Evolutionary conservation across 148 eudicot genomes (phyloP).

Genomic region (Talinum fruticosum): DNA sequence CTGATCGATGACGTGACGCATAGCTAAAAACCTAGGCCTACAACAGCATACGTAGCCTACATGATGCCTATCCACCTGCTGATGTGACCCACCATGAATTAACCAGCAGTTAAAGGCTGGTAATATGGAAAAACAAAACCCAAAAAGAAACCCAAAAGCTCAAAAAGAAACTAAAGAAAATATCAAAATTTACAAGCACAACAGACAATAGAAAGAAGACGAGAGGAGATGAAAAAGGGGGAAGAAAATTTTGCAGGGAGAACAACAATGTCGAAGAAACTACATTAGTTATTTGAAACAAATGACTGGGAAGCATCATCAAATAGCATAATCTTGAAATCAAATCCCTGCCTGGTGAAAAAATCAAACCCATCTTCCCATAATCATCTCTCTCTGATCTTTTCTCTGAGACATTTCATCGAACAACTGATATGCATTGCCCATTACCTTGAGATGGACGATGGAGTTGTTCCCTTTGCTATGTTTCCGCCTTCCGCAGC

Average conservation of each 20-base stretch:
- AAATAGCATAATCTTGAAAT: neutral
- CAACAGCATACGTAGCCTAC: constrained; percentile 12
- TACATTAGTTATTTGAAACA: neutral
- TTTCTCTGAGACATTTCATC: neutral
- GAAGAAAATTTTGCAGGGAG: neutral
- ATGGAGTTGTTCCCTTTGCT: constrained; percentile 34
- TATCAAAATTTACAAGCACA: neutral
- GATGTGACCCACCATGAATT: constrained; percentile 68
- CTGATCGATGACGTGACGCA: constrained; percentile 35
- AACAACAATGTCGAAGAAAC: neutral
- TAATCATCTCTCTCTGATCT: neutral
- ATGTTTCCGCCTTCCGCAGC: constrained; percentile 31
- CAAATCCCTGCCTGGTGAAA: neutral
- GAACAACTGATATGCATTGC: neutral
- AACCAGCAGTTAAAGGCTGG: constrained; percentile 50
- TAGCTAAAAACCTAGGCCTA: constrained; percentile 36
- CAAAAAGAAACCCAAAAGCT: neutral
- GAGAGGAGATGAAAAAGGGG: neutral
- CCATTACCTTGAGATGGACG: constrained; percentile 72
- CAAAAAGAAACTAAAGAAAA: neutral
- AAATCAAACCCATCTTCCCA: neutral
- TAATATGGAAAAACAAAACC: no score
- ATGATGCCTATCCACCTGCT: constrained; percentile 36
- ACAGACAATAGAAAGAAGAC: constrained; percentile 1
- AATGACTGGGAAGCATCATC: neutral